Base-by-base conservation (phyloP, 2,329 filamentous ascomycete genomes). In the Alternaria solani region DNA sequence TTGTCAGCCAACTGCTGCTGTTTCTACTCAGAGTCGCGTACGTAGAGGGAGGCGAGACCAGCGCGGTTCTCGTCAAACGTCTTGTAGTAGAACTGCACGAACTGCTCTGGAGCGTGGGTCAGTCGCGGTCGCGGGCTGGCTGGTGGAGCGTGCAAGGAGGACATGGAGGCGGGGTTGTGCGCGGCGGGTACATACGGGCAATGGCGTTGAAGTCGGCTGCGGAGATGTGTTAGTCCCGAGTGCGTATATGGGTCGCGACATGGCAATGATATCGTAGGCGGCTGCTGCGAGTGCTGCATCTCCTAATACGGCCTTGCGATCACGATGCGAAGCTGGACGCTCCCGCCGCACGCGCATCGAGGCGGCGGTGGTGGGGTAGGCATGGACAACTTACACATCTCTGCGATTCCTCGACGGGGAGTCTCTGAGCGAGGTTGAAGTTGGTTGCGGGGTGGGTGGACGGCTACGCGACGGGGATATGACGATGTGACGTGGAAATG, bases 21-120 rank as follows among this genome's bases (percentile, higher is more conserved):
- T 7, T 25, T 16, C 51, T 26, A 36, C 20, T 14, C 32, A 14
- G 51, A 46, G 56, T 73, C 57, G 62, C 91, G 77, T 87, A 97
- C 94, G 85, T 97, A 98, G 83, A 97, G 92, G 63, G 81, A 75
- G 14, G 80, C 81, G 43, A 97, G 86, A 52, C 78, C 72, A 57
- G 81, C 81, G 74, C 93, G 90, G 81, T 94, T 85, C 63, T 76
- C 65, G 79, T 97, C 93, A 81, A 97, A 97, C 61, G 89, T 89
- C 75, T 90, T 85, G 87, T 97, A 97, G 88, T 97, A 98, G 85
- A 90, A 94, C 62, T 89, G 78, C 69, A 94, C 90, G 81, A 98
- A 97, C 82, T 96, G 87, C 79, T 90, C 94, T 97, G 74, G 61
- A 25, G 43, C 36, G 48, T 44, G 20, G 38, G 63, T 75, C 59